Evolutionary conservation across 1,139 yeast species (phyloP), one percentile per base, ranked within the genome.

Genomic region (Saccharomyces pastorianus): DNA sequence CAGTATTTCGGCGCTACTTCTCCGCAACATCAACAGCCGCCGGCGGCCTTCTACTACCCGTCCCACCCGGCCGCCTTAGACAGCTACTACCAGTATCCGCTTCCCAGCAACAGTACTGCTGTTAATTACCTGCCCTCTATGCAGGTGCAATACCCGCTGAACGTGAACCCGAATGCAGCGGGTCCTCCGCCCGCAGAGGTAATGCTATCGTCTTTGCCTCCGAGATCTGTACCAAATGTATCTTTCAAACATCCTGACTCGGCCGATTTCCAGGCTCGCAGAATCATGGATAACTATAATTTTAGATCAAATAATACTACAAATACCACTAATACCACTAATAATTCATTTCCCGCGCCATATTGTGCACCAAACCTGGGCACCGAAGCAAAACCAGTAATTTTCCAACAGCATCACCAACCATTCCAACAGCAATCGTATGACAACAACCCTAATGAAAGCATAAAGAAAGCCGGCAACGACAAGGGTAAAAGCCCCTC

Each of bases 401-500:
- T 46, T 46, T 46, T 46, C 31, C 31, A 4, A 2, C 47, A 49
- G 48, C 49, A 49, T 25, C 38, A 47, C 8, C 38, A 47, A 14
- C 17, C 23, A 27, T 31, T 25, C 44, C 14, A 20, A 1, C 14
- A 31, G 14, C 31, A 0, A 27, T 0, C 29, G 13, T 14, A 52
- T 14, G 29, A 28, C 44, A 48, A 42, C 26, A 38, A 20, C 48
- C 31, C 4, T 17, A 51, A 47, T 44, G 29, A 42, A 13, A 28
- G n/a, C 28, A 20, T 20, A 20, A 4, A 28, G n/a, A 27, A 27
- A 17, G 6, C 25, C 34, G 4, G 20, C 47, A 51, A 46, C 17
- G 47, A 44, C 48, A 50, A 50, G 51, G 46, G 23, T 46, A 51
- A 11, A 51, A 51, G 28, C 9, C 6, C 6, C 9, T 11, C 23